Conservation (phyloP, 306 rosid species). For the Amphicarpaea edgeworthii region DNA sequence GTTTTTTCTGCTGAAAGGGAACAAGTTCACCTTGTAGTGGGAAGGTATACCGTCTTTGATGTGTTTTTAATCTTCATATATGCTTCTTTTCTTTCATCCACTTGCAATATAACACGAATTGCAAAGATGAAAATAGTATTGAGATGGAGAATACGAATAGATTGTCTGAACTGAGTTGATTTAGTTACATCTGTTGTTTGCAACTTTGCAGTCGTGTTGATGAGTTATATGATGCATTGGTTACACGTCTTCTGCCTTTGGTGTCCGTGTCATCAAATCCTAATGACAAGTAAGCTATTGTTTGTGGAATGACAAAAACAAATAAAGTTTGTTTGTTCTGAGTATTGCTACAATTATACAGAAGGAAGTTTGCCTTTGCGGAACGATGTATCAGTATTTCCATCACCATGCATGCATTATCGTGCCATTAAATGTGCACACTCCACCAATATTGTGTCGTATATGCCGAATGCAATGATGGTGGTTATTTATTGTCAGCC, state of each 20-base stretch:
- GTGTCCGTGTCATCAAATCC: slow-evolving; percentile 61
- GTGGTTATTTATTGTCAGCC: neutral
- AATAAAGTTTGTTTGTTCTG: slow-evolving; percentile 34
- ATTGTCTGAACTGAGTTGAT: slow-evolving; percentile 23
- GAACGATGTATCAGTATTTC: slow-evolving; percentile 20
- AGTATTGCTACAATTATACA: slow-evolving; percentile 18
- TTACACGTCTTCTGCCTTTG: slow-evolving; percentile 61
- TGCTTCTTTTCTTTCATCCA: neutral
- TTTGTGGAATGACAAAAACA: slow-evolving; percentile 34
- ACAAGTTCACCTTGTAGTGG: slow-evolving; percentile 65
- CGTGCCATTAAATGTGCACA: neutral
- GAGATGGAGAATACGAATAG: slow-evolving; percentile 4
- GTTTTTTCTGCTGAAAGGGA: slow-evolving; percentile 60
- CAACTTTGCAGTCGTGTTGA: slow-evolving; percentile 65
- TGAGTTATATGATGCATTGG: slow-evolving; percentile 83
- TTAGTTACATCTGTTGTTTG: slow-evolving; percentile 32
- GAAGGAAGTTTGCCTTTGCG: slow-evolving; percentile 22
- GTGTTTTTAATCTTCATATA: neutral
- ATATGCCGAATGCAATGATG: slow-evolving; percentile 23
- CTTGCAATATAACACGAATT: too few relatives aligned
- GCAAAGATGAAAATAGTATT: neutral
- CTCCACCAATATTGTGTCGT: neutral
- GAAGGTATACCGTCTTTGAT: slow-evolving; percentile 57
- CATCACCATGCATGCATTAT: slow-evolving; percentile 20
- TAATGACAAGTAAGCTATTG: slow-evolving; percentile 65